These are phyloP conservation scores for Xylariaceae sp. DNA, from an alignment of 2,329 filamentous ascomycete species.

Conservation along the genomic window DNA sequence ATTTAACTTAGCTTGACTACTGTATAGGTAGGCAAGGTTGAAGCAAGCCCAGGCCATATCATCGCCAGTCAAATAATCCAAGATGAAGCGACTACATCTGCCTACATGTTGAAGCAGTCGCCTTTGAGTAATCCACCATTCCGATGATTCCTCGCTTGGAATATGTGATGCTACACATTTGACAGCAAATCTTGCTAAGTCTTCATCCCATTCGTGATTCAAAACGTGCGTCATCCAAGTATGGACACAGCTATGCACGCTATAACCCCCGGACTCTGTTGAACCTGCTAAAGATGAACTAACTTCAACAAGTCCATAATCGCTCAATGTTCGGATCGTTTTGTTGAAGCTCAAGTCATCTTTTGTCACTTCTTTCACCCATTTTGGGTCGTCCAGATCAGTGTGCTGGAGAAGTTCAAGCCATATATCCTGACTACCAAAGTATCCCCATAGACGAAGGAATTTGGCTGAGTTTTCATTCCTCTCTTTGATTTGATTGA, in stretches of 20 bases:
- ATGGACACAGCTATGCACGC: slow-evolving; percentile 18
- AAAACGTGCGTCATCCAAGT: slow-evolving; percentile 14
- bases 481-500: slow-evolving; percentile 3
- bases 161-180: slow-evolving; percentile 1
- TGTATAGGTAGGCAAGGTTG: slow-evolving; percentile 42
- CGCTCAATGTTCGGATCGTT: not conserved
- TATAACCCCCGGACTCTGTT: slow-evolving; percentile 13
- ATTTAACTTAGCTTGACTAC: slow-evolving; percentile 32
- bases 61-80: not conserved
- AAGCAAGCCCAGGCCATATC: slow-evolving; percentile 23
- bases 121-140: slow-evolving; percentile 3
- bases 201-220: not conserved
- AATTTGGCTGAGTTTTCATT: slow-evolving; percentile 5
- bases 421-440: slow-evolving; percentile 15
- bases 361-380: slow-evolving; percentile 8
- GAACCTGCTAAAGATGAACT: not conserved
- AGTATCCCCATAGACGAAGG: slow-evolving; percentile 19
- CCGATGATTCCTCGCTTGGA: not conserved
- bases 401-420: slow-evolving; percentile 17
- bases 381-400: not conserved
- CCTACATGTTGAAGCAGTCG: slow-evolving; percentile 14
- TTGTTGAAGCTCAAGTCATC: slow-evolving; percentile 15
- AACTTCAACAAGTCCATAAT: slow-evolving; percentile 18
- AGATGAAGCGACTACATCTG: not conserved
- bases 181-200: not conserved